Percentiles rank a stretch among this genome's conserved stretches.
phyloP scores from a whole-genome alignment of 169 alveolate species.

The Theileria parva region DNA sequence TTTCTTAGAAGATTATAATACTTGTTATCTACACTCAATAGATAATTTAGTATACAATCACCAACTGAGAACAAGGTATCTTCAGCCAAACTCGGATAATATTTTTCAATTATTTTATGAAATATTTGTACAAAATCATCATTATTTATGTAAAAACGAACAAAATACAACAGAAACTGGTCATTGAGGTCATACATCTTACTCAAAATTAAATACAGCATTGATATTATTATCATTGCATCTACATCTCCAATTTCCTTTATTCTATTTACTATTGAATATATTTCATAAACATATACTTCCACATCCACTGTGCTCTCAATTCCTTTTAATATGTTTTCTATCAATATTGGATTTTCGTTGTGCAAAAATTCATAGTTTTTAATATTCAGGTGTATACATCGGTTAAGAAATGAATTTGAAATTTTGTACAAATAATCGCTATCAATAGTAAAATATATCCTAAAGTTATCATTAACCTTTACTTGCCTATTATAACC shows the following conservation, averaged over 20 bases:
- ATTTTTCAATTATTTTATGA: neutral
- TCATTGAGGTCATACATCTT: neutral
- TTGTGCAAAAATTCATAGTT: neutral
- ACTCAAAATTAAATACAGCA: neutral
- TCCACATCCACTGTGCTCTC: neutral
- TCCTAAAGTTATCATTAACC: conserved; percentile 88
- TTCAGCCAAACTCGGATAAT: neutral
- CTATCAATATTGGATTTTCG: neutral
- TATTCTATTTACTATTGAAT: neutral
- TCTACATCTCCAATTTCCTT: neutral
- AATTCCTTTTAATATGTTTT: neutral
- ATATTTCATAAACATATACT: neutral
- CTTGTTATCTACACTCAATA: neutral
- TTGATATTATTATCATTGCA: neutral
- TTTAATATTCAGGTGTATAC: conserved; percentile 81
- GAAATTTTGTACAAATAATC: conserved; percentile 74
- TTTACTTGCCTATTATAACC: conserved; percentile 78
- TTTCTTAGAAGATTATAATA: neutral
- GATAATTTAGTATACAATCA: neutral
- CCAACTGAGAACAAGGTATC: neutral
- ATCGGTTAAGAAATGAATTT: conserved; percentile 88
- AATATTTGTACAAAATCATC: neutral
- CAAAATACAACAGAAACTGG: neutral
- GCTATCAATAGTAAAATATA: conserved; percentile 80
- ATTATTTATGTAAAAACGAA: neutral